Conservation (phyloP, 768 basidiomycete genomes). For the Russula olivacea region DNA sequence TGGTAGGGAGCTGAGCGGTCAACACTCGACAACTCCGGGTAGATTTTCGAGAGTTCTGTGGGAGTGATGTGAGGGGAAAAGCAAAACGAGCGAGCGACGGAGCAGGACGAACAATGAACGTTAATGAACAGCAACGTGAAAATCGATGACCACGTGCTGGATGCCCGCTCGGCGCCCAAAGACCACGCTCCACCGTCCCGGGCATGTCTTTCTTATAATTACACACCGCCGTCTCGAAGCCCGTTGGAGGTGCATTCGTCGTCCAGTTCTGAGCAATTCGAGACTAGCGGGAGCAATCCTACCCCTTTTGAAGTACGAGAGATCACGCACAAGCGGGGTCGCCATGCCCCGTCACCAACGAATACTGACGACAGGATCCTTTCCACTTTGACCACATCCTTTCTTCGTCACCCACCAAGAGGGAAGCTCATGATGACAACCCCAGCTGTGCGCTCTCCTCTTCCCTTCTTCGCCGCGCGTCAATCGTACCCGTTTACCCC, state of each 20-base stretch:
- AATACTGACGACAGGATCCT: conserved; percentile 19
- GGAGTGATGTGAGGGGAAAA: too few relatives aligned
- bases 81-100: too few relatives aligned
- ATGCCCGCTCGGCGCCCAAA: too few relatives aligned
- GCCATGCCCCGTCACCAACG: conserved; percentile 1
- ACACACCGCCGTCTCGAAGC: background rate
- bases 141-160: too few relatives aligned
- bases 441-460: background rate
- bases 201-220: too few relatives aligned
- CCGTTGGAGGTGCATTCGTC: background rate
- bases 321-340: background rate
- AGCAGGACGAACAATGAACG: too few relatives aligned
- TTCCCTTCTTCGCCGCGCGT: conserved; percentile 18
- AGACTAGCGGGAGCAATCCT: background rate
- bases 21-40: too few relatives aligned
- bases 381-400: conserved; percentile 19
- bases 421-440: background rate
- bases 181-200: too few relatives aligned
- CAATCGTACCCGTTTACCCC: conserved; percentile 19
- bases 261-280: background rate
- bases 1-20: too few relatives aligned
- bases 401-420: background rate
- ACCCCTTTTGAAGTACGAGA: background rate
- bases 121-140: too few relatives aligned
- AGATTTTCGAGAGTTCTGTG: too few relatives aligned